phyloP scores from a whole-genome alignment of 495 filamentous ascomycete species.

The Talaromyces liani region DNA sequence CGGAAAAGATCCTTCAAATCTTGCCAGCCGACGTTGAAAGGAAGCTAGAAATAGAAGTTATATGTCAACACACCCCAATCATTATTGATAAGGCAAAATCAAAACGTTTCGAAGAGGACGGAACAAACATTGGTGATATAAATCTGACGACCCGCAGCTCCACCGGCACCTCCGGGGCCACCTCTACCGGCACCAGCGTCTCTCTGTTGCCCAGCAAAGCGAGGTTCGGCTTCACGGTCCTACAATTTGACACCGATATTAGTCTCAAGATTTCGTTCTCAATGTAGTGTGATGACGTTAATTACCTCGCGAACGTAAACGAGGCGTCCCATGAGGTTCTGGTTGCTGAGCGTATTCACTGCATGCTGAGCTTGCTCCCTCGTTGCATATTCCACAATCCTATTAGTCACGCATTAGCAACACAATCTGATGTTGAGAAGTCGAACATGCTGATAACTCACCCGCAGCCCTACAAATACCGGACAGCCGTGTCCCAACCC shows the following conservation, averaged over 20 bases:
- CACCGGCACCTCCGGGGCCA: constrained; percentile 39
- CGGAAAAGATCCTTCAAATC: constrained; percentile 98
- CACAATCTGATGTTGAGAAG: constrained; percentile 3
- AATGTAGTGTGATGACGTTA: background rate
- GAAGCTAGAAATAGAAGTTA: constrained; percentile 61
- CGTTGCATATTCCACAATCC: constrained; percentile 99
- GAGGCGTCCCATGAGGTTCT: constrained; percentile 94
- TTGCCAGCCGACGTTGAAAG: constrained; percentile 97
- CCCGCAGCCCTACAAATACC: constrained; percentile 99
- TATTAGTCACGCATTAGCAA: constrained; percentile 33
- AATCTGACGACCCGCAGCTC: constrained; percentile 70
- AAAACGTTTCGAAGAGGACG: constrained; percentile 16
- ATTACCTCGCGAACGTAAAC: constrained; percentile 95
- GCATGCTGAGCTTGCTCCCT: constrained; percentile 98
- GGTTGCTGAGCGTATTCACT: constrained; percentile 96
- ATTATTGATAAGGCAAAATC: constrained; percentile 14
- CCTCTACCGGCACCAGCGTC: constrained; percentile 38
- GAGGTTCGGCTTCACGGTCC: constrained; percentile 94
- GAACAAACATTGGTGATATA: constrained; percentile 95
- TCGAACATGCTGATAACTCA: constrained; percentile 42
- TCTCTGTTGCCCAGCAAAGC: constrained; percentile 71
- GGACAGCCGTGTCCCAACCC: constrained; percentile 85
- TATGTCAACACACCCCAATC: constrained; percentile 8
- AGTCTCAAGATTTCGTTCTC: background rate
- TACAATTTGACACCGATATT: constrained; percentile 26